Evolutionary conservation across 1,139 yeast genomes (phyloP), one percentile per base, ranked within the genome.

Genomic region (Candida neerlandica): DNA sequence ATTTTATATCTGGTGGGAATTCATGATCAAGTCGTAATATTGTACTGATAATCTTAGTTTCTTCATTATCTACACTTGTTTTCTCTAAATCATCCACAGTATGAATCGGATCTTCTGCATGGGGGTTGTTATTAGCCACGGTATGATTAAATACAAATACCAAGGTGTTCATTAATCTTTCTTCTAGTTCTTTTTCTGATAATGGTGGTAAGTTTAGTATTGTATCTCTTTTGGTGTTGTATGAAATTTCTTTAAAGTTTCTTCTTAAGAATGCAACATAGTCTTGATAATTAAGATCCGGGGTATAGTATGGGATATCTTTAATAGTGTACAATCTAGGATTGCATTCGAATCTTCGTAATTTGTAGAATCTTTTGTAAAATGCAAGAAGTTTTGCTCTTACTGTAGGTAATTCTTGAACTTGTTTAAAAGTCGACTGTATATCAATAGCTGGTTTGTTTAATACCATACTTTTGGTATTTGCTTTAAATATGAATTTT

Each of bases 91-190:
- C 74, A 7, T 62, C 57, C 44, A 52, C 64, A 46, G 60, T 67
- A 3, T 58, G 41, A 1, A 61, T 60, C 11, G 55, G 58, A 4
- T 51, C 53, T 16, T 54, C 54, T 2, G 55, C 51, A 5, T 51
- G 33, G 6, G 54, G 51, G 48, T 49, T 60, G 27, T 51, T 56
- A 11, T 41, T 51, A 19, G 52, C 58, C 10, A 73, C 72, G 0
- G 78, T 69, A 3, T 76, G 65, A 54, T 75, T 75, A 56, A 67
- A 70, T 2, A 74, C 71, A 58, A 75, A 75, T 16, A 64, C 69
- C 30, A 69, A 56, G 2, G 80, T 71, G 51, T 72, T 73, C 27
- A 64, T 50, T 32, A 70, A 44, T 18, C 80, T 52, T 16, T 54
- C 46, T 3, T 63, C 50, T 11, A 70, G 32, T 30, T 69, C 66